A percentile compares a stretch with the other conserved stretches of the same genome.
phyloP scores from a whole-genome alignment of 345 rosid species.

The Eucalyptus caleyi region DNA sequence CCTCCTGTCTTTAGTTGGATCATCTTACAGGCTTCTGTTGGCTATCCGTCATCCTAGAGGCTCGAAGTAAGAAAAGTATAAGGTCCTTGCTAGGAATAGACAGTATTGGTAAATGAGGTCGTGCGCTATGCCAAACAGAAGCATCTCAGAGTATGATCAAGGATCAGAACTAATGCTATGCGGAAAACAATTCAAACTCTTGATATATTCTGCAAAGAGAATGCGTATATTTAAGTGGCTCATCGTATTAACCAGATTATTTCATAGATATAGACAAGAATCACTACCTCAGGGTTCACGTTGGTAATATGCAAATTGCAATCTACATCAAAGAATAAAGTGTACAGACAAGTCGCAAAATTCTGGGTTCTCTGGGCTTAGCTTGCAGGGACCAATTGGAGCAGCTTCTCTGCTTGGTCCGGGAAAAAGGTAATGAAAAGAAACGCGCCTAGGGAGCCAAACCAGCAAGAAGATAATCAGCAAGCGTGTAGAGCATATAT shows the following conservation, averaged over 20 bases:
- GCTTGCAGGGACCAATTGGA: conserved; percentile 35
- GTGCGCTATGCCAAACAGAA: background rate
- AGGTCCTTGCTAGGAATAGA: background rate
- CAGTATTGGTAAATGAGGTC: background rate
- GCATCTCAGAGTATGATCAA: background rate
- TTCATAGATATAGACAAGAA: background rate
- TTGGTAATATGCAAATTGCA: background rate
- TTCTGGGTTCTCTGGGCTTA: conserved; percentile 2
- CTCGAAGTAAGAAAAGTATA: background rate
- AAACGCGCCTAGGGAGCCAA: conserved; percentile 54
- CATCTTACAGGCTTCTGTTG: background rate
- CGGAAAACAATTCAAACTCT: background rate
- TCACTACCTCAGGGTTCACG: background rate
- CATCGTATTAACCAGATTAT: background rate
- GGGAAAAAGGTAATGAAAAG: conserved; percentile 84
- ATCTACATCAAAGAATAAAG: background rate
- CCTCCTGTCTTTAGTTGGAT: background rate
- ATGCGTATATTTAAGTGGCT: background rate
- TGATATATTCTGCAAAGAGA: background rate
- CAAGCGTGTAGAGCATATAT: background rate
- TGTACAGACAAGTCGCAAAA: background rate
- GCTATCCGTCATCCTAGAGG: background rate
- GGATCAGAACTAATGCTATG: background rate
- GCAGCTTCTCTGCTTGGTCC: conserved; percentile 78
- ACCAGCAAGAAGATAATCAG: background rate